phyloP scores from a whole-genome alignment of 2,329 filamentous ascomycete species.

The Diaporthe citri region DNA sequence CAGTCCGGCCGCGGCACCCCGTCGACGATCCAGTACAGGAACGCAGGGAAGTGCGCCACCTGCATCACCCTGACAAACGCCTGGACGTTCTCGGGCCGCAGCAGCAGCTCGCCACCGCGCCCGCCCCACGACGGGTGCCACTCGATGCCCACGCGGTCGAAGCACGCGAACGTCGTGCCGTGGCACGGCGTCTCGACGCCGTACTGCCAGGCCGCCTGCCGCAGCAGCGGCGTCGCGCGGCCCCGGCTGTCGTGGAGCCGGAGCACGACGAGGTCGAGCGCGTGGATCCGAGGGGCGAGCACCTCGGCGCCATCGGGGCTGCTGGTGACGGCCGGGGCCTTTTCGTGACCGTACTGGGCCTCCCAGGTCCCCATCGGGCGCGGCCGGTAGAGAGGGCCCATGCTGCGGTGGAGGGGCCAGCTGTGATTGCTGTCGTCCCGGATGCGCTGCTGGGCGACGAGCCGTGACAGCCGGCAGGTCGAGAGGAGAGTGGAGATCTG shows the following conservation, averaged over 20 bases:
- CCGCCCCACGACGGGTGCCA: conserved; percentile 6
- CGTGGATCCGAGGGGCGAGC: neutral
- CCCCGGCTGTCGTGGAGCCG: conserved; percentile 17
- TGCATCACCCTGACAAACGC: neutral
- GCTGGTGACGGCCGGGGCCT: neutral
- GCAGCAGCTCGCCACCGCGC: neutral
- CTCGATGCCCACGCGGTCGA: conserved; percentile 18
- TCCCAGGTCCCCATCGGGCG: conserved; percentile 4
- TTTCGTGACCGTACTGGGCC: neutral
- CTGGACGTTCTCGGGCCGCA: neutral
- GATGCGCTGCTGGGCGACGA: neutral
- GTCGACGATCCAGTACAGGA: conserved; percentile 15
- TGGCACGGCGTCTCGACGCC: neutral
- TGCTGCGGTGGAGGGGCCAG: conserved; percentile 6
- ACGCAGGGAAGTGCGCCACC: neutral
- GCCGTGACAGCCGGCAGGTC: conserved; percentile 20
- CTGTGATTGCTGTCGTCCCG: neutral
- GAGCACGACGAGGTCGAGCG: conserved; percentile 3
- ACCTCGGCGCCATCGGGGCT: neutral
- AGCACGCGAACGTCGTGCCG: neutral
- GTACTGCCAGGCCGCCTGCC: conserved; percentile 7
- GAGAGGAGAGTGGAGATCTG: conserved; percentile 2
- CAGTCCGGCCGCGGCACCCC: conserved; percentile 27
- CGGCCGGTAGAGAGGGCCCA: conserved; percentile 1
- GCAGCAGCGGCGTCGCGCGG: conserved; percentile 9